Conservation (phyloP, 164 flowering plant genomes). For the Tetrastigma voinierianum region DNA sequence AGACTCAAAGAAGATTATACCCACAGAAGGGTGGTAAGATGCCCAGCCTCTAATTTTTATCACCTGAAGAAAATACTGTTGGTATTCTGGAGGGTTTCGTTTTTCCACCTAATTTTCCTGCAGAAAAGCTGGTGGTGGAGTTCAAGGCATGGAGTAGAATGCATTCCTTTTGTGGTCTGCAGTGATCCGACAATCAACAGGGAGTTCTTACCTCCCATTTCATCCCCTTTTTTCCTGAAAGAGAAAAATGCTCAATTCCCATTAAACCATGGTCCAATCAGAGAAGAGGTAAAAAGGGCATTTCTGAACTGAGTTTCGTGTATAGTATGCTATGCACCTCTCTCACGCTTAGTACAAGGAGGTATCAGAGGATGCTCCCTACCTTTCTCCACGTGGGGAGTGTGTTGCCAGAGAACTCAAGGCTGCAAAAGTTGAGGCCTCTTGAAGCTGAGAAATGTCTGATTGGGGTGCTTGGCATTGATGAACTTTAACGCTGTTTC, state of each 20-base stretch:
- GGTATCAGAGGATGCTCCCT: conserved; percentile 49
- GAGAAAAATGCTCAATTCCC: conserved; percentile 9
- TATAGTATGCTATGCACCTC: conserved; percentile 67
- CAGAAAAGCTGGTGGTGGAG: conserved; percentile 41
- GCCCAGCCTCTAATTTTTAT: conserved; percentile 11
- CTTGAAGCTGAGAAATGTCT: conserved; percentile 46
- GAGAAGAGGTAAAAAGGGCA: conserved; percentile 41
- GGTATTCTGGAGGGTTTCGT: conserved; percentile 57
- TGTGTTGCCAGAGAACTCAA: conserved; percentile 65
- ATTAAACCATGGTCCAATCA: conserved; percentile 18
- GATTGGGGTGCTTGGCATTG: conserved; percentile 49
- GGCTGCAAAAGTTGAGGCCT: conserved; percentile 59
- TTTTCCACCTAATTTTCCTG: conserved; percentile 42
- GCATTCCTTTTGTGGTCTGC: conserved; percentile 47
- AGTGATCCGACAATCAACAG: conserved; percentile 40
- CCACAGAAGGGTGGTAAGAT: background rate
- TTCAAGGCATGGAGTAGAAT: conserved; percentile 28
- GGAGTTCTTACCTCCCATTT: conserved; percentile 21
- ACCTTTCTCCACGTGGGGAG: conserved; percentile 57
- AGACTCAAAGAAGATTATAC: conserved; percentile 20
- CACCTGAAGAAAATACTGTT: conserved; percentile 30
- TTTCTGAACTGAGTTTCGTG: conserved; percentile 72
- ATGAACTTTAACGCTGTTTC: conserved; percentile 32
- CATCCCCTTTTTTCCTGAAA: conserved; percentile 8
- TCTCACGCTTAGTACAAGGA: conserved; percentile 49